These are phyloP conservation scores for Zangia roseola DNA, from an alignment of 768 basidiomycete genomes.

Conservation along the genomic window DNA sequence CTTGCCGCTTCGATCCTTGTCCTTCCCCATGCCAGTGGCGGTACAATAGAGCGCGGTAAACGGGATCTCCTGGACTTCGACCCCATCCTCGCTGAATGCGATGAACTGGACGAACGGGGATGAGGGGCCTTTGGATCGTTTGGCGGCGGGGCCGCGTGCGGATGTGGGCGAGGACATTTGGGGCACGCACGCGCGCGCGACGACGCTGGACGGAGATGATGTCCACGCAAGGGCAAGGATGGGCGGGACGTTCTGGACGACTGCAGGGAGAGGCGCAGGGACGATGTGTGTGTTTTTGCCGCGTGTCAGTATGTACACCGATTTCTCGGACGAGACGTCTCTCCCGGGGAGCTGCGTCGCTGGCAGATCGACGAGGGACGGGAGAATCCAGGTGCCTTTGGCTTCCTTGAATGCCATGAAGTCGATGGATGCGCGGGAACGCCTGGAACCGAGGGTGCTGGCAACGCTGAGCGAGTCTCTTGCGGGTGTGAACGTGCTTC, in stretches of 20 bases:
- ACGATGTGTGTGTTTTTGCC: constrained; percentile 69
- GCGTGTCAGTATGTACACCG: constrained; percentile 63
- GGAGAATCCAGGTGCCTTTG: constrained; percentile 28
- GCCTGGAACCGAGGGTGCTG: constrained; percentile 27
- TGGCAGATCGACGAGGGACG: constrained; percentile 25
- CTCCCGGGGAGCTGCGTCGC: constrained; percentile 17
- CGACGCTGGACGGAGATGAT: constrained; percentile 52
- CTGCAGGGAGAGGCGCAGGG: constrained; percentile 63
- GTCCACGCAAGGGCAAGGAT: constrained; percentile 59
- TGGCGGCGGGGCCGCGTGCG: no score
- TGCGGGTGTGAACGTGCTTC: constrained; percentile 20
- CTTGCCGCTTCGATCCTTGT: constrained; percentile 36
- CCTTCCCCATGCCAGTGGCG: constrained; percentile 34
- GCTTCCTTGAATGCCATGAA: constrained; percentile 39
- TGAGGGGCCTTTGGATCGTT: background rate
- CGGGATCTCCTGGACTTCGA: constrained; percentile 72
- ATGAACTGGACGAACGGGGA: constrained; percentile 63
- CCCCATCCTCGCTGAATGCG: constrained; percentile 65
- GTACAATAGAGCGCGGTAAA: constrained; percentile 43
- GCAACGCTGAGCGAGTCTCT: constrained; percentile 26
- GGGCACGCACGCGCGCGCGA: constrained; percentile 47
- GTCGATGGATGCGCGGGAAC: constrained; percentile 46
- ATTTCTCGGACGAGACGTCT: constrained; percentile 30
- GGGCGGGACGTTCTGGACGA: constrained; percentile 46
- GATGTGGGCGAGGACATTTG: constrained; percentile 9